A percentile compares a stretch with the other conserved stretches of the same genome.
Evolutionary conservation across 192 early-diverging fungal species (phyloP).

Genomic region (Chytriomyces confervae): DNA sequence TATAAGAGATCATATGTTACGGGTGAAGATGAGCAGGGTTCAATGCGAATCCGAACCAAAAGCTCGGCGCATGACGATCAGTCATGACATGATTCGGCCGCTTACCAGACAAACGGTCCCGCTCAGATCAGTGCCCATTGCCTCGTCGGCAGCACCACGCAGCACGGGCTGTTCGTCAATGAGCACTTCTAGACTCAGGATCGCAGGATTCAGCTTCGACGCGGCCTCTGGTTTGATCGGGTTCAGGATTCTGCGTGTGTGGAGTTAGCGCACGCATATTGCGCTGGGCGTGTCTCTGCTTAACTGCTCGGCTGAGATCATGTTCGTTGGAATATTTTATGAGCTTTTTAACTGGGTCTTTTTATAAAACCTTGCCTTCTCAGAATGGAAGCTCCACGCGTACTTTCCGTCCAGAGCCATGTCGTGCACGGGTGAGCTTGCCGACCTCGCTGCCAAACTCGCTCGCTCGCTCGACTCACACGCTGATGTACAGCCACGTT

Average conservation of each 20-base stretch:
- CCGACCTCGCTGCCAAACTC: neutral
- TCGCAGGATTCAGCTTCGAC: neutral
- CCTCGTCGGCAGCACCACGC: conserved; percentile 15
- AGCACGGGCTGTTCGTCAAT: conserved; percentile 28
- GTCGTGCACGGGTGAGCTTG: conserved; percentile 70
- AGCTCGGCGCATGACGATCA: neutral
- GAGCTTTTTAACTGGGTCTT: no score
- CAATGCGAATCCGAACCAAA: neutral
- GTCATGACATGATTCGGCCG: neutral
- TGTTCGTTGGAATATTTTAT: neutral
- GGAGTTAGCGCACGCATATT: neutral
- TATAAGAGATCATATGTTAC: neutral
- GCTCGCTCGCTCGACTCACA: neutral
- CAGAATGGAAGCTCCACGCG: conserved; percentile 29
- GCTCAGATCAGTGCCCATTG: conserved; percentile 26
- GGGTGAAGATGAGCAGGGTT: neutral
- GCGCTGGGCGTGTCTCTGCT: no score
- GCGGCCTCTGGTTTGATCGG: conserved; percentile 8
- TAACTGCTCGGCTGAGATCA: neutral
- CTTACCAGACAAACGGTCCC: conserved; percentile 32
- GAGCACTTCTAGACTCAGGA: conserved; percentile 17
- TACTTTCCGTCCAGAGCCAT: conserved; percentile 64
- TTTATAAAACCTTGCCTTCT: neutral
- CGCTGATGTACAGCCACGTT: neutral
- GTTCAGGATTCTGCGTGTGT: conserved; percentile 11